phyloP scores from a whole-genome alignment of 2,329 filamentous ascomycete genomes.

The Fusarium pseudonygamai region DNA sequence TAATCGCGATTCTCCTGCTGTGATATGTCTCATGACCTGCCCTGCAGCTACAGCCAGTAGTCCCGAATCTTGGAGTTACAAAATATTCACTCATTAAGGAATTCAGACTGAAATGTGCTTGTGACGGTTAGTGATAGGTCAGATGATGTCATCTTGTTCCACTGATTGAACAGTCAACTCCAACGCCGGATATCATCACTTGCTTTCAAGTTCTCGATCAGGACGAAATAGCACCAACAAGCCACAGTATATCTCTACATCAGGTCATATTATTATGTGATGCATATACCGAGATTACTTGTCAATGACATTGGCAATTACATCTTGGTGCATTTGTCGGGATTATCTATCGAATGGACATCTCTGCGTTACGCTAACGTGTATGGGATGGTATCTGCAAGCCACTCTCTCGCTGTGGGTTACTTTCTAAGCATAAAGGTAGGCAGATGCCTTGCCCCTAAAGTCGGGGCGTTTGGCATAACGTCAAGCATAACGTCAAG shows the following conservation, averaged over 20 bases:
- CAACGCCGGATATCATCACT: neutral
- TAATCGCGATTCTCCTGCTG: no score
- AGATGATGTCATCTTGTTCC: neutral
- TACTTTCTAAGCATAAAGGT: neutral
- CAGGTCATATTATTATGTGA: neutral
- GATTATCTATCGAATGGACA: neutral
- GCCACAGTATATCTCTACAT: neutral
- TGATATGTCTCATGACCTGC: no score
- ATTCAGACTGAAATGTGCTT: no score
- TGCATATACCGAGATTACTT: neutral
- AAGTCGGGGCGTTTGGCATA: neutral
- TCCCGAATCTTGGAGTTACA: no score
- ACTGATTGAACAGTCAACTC: neutral
- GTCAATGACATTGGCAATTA: neutral
- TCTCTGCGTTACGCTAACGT: neutral
- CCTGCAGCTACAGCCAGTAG: no score
- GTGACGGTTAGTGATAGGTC: no score
- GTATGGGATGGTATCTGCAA: accelerated
- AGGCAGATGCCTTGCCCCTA: accelerated
- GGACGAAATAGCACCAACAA: neutral
- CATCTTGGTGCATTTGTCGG: neutral
- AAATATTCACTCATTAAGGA: no score
- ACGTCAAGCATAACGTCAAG: neutral
- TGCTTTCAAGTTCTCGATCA: neutral
- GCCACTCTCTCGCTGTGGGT: neutral